Percentiles rank a stretch among this genome's conserved stretches.
Conservation (phyloP, 75 land plant species). For the Selaginella tamariscina region DNA sequence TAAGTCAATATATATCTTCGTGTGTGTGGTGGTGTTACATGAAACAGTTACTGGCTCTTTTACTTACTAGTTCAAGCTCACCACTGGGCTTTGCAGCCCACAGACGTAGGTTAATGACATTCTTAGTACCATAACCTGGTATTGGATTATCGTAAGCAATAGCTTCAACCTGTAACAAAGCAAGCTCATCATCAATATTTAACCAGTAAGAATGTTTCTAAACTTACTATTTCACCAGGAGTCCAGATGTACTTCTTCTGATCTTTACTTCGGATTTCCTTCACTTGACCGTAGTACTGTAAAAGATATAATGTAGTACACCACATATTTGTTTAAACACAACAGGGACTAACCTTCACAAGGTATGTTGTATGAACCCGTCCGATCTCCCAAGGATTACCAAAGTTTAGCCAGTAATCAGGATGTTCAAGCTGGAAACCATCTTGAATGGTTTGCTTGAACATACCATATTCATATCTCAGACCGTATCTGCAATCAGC, state of each 20-base stretch:
- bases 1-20: not conserved
- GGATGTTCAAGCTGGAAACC: slow-evolving; percentile 73
- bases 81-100: slow-evolving; percentile 80
- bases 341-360: slow-evolving; percentile 37
- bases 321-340: not conserved
- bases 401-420: slow-evolving; percentile 76
- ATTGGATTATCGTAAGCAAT: slow-evolving; percentile 87
- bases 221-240: slow-evolving; percentile 51
- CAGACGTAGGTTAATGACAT: slow-evolving; percentile 61
- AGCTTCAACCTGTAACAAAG: slow-evolving; percentile 50
- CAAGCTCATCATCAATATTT: not conserved
- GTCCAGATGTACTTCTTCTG: slow-evolving; percentile 40
- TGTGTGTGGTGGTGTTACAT: not conserved
- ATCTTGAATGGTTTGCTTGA: slow-evolving; percentile 54
- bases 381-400: slow-evolving; percentile 83
- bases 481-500: slow-evolving; percentile 46
- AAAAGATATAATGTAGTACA: not conserved
- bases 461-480: slow-evolving; percentile 69
- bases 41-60: not conserved
- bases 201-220: not conserved
- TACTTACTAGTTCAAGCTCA: slow-evolving; percentile 40
- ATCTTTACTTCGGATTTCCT: slow-evolving; percentile 34
- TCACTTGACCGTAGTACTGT: slow-evolving; percentile 67
- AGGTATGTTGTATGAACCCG: slow-evolving; percentile 61
- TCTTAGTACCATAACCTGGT: slow-evolving; percentile 65